Percentiles rank a stretch among this genome's conserved stretches.
Evolutionary conservation across 1,284 basidiomycete species (phyloP).

Genomic region (Xerocomus minutiporus): DNA sequence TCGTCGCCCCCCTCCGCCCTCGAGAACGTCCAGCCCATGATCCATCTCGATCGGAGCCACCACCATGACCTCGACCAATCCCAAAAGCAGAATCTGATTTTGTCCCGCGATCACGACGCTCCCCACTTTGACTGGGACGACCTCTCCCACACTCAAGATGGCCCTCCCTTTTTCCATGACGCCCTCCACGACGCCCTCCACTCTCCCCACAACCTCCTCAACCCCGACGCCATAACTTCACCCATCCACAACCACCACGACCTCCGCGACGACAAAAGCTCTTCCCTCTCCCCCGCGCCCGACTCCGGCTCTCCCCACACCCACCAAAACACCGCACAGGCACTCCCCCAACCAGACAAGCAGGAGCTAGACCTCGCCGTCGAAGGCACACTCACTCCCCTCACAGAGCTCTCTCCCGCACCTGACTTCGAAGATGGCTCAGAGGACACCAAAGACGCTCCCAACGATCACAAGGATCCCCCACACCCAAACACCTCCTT

Average conservation of each 20-base stretch:
- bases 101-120: slow-evolving; percentile 36
- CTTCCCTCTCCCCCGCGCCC: slow-evolving; percentile 52
- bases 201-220: slow-evolving; percentile 21
- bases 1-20: neutral
- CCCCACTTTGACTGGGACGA: slow-evolving; percentile 43
- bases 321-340: slow-evolving; percentile 11
- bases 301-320: slow-evolving; percentile 32
- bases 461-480: slow-evolving; percentile 15
- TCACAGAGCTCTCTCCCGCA: slow-evolving; percentile 65
- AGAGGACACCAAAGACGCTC: slow-evolving; percentile 29
- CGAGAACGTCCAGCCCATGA: slow-evolving; percentile 36
- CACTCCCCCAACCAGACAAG: slow-evolving; percentile 16
- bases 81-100: slow-evolving; percentile 45
- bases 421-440: slow-evolving; percentile 44
- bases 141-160: slow-evolving; percentile 32
- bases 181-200: slow-evolving; percentile 8
- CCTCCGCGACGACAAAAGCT: slow-evolving; percentile 36
- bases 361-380: slow-evolving; percentile 24
- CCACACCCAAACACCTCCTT: slow-evolving; percentile 6
- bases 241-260: slow-evolving; percentile 26
- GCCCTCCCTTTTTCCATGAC: slow-evolving; percentile 32
- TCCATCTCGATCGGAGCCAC: slow-evolving; percentile 57
- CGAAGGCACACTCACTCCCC: slow-evolving; percentile 50
- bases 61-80: slow-evolving; percentile 41
- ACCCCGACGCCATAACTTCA: slow-evolving; percentile 20